Evolutionary conservation across 1,284 basidiomycete genomes (phyloP).

Genomic region (Coniferiporia weirii): DNA sequence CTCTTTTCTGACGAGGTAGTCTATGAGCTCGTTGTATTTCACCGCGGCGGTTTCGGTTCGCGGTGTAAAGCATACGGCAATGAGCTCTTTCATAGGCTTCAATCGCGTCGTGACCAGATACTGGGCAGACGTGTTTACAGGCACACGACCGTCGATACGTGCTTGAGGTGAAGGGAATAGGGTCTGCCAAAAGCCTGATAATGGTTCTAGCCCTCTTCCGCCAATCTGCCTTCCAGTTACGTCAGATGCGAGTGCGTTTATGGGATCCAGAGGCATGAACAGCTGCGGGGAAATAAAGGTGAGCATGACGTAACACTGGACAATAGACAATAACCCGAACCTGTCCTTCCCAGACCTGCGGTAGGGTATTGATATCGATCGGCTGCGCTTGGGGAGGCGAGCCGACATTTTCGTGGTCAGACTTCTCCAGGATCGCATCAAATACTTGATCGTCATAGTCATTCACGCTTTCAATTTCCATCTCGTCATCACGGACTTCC

Average conservation of each 20-base stretch:
- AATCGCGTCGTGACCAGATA: conserved; percentile 74
- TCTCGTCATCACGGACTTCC: conserved; percentile 36
- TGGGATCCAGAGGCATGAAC: conserved; percentile 71
- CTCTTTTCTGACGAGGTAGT: conserved; percentile 73
- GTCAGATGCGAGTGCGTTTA: conserved; percentile 54
- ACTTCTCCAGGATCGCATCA: conserved; percentile 69
- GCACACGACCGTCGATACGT: conserved; percentile 78
- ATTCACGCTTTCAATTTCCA: conserved; percentile 38
- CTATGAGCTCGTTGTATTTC: conserved; percentile 58
- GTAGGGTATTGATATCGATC: conserved; percentile 45
- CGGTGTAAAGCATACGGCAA: conserved; percentile 69
- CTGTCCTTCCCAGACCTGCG: conserved; percentile 66
- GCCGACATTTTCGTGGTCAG: not conserved
- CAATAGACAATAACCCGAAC: conserved; percentile 34
- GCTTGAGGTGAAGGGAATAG: conserved; percentile 65
- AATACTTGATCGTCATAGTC: conserved; percentile 68
- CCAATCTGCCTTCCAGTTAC: conserved; percentile 71
- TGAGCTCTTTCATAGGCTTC: conserved; percentile 73
- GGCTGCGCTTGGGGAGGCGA: conserved; percentile 26
- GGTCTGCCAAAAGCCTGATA: conserved; percentile 62
- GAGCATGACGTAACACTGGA: conserved; percentile 9
- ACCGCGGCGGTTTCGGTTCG: conserved; percentile 37
- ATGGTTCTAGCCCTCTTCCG: conserved; percentile 48
- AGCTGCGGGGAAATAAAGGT: conserved; percentile 39
- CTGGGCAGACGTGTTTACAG: conserved; percentile 63